Percentiles rank a stretch among this genome's conserved stretches.
Evolutionary conservation across 1,284 basidiomycete species (phyloP).

Genomic region (Cerrena zonata): DNA sequence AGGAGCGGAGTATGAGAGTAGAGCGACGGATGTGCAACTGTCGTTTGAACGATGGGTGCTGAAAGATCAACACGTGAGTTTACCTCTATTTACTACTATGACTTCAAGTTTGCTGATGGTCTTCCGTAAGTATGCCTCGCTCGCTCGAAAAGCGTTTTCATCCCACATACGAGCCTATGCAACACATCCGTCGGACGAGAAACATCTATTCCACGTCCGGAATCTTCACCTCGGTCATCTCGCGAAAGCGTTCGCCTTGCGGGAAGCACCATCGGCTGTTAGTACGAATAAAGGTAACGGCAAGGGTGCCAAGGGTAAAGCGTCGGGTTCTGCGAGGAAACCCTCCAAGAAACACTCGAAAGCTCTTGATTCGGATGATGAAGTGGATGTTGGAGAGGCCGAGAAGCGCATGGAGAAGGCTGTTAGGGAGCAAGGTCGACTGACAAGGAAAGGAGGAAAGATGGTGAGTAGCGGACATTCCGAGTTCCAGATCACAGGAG

Average conservation of each 20-base stretch:
- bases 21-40: constrained; percentile 94
- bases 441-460: constrained; percentile 75
- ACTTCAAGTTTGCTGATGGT: background rate
- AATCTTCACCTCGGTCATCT: constrained; percentile 93
- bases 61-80: constrained; percentile 60
- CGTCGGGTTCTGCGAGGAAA: constrained; percentile 15
- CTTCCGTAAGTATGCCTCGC: constrained; percentile 54
- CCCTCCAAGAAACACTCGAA: constrained; percentile 17
- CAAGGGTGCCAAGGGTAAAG: constrained; percentile 11
- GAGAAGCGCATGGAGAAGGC: constrained; percentile 85
- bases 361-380: constrained; percentile 35
- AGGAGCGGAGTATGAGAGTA: constrained; percentile 74
- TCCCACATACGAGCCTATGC: constrained; percentile 96
- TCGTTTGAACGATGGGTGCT: constrained; percentile 94
- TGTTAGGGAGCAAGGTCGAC: constrained; percentile 79
- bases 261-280: constrained; percentile 82
- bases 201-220: constrained; percentile 91
- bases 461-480: constrained; percentile 69
- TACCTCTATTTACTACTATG: background rate
- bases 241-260: constrained; percentile 92
- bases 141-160: constrained; percentile 82
- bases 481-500: constrained; percentile 80
- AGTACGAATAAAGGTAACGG: constrained; percentile 23
- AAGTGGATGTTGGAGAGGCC: constrained; percentile 48
- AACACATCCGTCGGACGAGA: constrained; percentile 92